Evolutionary conservation across 192 early-diverging fungal species (phyloP), one percentile per base, ranked within the genome.

Genomic region (Spizellomyces sp.): DNA sequence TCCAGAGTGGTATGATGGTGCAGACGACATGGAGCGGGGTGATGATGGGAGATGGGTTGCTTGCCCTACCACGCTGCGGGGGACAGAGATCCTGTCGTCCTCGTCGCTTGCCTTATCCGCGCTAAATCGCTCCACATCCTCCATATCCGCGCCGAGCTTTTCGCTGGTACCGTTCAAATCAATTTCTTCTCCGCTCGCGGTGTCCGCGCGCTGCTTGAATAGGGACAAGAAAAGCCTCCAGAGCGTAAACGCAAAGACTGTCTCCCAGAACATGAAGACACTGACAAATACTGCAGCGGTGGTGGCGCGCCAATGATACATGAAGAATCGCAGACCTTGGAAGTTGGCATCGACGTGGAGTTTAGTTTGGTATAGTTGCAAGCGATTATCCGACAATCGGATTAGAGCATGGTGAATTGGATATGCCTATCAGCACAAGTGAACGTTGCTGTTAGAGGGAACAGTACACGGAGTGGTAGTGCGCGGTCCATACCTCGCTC

Each of bases 291-390:
- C 62, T 8, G 79, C 52, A 1, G 80, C 88, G 0, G 88, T 90
- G 9, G 87, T 85, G 43, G 81, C 10, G 58, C 83, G 74, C 88
- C 89, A 92, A 72, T 92, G 85, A 77, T 88, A 87, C 90, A 92
- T 90, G 77, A 87, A 90, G 78, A 87, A 90, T n/a, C 88, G 77
- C 2, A 90, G 77, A 6, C 89, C 89, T 43, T 86, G 82, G 74
- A 90, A 92, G 74, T 87, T 81, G 2, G 86, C 86, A 4, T 82
- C 77, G 45, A 88, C 75, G 17, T 71, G 69, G 9, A 89, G 58
- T 5, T 67, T 41, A 9, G 81, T 80, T 4, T 48, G 56, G 64
- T 90, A 90, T 5, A 86, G 77, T 67, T 90, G 87, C 15, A 90
- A 41, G 21, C 45, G 15, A 6, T 80, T 73, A 46, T 81, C 77